A percentile compares a stretch with the other conserved stretches of the same genome.
Conservation (phyloP, 1,284 basidiomycete genomes). For the Cutaneotrichosporon mucoides region DNA sequence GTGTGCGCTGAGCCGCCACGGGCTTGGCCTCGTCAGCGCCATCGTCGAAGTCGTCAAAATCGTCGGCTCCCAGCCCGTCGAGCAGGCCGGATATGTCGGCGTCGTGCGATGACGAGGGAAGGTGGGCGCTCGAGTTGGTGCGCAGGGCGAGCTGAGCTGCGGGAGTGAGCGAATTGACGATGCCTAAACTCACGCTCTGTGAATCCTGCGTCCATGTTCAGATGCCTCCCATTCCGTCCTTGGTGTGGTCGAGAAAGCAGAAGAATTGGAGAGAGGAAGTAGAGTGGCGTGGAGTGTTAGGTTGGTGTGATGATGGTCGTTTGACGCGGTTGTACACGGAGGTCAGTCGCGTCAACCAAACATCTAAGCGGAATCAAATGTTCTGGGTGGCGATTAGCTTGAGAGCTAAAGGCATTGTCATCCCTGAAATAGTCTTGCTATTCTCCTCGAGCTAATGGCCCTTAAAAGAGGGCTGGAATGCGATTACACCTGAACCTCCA, state of each 20-base stretch:
- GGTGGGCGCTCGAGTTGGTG: not conserved
- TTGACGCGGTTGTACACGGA: not conserved
- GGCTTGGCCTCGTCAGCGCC: not conserved
- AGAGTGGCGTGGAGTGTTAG: too few species aligned
- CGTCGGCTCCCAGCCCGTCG: constrained; percentile 31
- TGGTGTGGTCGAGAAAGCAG: not conserved
- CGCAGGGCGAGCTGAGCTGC: not conserved
- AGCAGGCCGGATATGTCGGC: constrained; percentile 32
- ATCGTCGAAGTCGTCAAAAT: constrained; percentile 31
- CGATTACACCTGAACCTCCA: not conserved
- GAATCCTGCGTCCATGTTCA: not conserved
- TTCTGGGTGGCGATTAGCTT: too few species aligned
- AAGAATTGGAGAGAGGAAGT: not conserved
- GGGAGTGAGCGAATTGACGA: not conserved
- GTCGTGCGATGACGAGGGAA: not conserved
- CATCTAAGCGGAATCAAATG: not conserved
- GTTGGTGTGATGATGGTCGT: too few species aligned
- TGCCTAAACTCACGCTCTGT: not conserved
- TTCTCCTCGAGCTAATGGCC: too few species aligned
- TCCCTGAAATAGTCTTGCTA: too few species aligned
- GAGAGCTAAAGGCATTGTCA: too few species aligned
- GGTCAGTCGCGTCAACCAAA: constrained; percentile 12
- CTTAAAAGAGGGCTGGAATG: not conserved
- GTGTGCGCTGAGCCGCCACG: not conserved
- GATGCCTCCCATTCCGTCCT: not conserved